Conservation (phyloP, 805 yeast genomes). For the Pichia cephalocereana region DNA sequence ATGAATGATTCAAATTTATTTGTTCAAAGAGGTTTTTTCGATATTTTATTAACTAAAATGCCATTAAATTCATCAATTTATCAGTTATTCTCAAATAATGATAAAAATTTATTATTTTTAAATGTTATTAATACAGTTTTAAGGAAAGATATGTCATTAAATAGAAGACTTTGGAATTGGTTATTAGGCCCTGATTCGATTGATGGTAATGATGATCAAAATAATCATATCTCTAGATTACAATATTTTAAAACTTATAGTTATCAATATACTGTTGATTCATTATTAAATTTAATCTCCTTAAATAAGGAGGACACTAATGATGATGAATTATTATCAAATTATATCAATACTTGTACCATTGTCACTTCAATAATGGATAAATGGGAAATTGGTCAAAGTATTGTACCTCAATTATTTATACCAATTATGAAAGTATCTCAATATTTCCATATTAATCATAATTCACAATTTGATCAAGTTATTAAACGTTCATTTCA, state of each 20-base stretch:
- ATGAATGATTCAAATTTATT: slow-evolving; percentile 57
- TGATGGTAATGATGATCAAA: slow-evolving; percentile 3
- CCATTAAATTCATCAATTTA: slow-evolving; percentile 56
- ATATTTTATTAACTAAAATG: slow-evolving; percentile 58
- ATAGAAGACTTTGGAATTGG: slow-evolving; percentile 92
- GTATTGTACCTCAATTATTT: slow-evolving; percentile 61
- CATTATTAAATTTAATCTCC: slow-evolving; percentile 41
- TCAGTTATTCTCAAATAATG: slow-evolving; percentile 40
- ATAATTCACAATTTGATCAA: slow-evolving; percentile 29
- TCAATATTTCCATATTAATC: slow-evolving; percentile 15
- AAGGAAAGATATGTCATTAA: slow-evolving; percentile 86
- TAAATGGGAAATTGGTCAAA: slow-evolving; percentile 87
- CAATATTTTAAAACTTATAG: slow-evolving; percentile 59
- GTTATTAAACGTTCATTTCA: slow-evolving; percentile 50
- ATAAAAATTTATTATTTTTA: slow-evolving; percentile 49
- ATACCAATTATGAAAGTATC: slow-evolving; percentile 53
- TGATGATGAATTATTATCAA: slow-evolving; percentile 18
- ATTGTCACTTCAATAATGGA: slow-evolving; percentile 75
- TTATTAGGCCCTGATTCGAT: slow-evolving; percentile 58
- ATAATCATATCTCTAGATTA: slow-evolving; percentile 25
- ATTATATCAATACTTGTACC: slow-evolving; percentile 43
- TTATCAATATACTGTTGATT: slow-evolving; percentile 36
- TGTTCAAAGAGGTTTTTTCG: slow-evolving; percentile 84
- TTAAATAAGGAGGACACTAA: slow-evolving; percentile 16
- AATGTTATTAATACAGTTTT: slow-evolving; percentile 61